Evolutionary conservation across 2,329 filamentous ascomycete species (phyloP), one percentile per base, ranked within the genome.

Genomic region (Venturia nashicola): DNA sequence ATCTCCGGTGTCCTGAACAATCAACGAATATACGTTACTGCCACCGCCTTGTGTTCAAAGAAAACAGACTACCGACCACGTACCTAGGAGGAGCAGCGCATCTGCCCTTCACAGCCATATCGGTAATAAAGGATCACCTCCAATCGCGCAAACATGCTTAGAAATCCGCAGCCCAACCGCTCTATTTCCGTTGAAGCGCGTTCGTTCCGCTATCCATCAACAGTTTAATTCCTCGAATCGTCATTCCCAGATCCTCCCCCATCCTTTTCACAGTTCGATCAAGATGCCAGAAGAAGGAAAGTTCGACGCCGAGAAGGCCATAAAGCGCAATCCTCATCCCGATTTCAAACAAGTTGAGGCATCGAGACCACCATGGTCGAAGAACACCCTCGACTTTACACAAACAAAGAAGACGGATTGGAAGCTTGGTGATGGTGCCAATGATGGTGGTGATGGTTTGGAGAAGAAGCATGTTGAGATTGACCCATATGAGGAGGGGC

Each of bases 271-370:
- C 61, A 20, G n/a, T 27, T 11, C 59, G 11, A 36, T 44, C 51
- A 42, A 18, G 11, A 63, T 54, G 46, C 27, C 61, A 27, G 32
- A 36, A 40, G 20, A 14, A 51, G 51, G 36, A 34, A 48, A 51
- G 18, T 51, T 74, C 67, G 79, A 82, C 65, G 73, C 75, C 32
- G 79, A 82, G 67, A 75, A 76, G 23, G 67, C 72, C 44, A 72
- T 79, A 68, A 78, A 85, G 72, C 83, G 85, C 72, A 89, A 88
- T 73, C 65, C 65, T 14, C 87, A 90, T 74, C 83, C 83, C 2
- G 86, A 93, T 77, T 93, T 93, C 79, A 88, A 90, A 71, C 75
- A 77, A 23, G 85, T 90, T 64, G 86, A 93, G 76, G 80, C 80
- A 48, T 81, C 82, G 11, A 85, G 89, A 5, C 83, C 85, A 0